A percentile compares a stretch with the other conserved stretches of the same genome.
Conservation (phyloP, 2,329 filamentous ascomycete species). For the Ophiosphaerella narmari region DNA sequence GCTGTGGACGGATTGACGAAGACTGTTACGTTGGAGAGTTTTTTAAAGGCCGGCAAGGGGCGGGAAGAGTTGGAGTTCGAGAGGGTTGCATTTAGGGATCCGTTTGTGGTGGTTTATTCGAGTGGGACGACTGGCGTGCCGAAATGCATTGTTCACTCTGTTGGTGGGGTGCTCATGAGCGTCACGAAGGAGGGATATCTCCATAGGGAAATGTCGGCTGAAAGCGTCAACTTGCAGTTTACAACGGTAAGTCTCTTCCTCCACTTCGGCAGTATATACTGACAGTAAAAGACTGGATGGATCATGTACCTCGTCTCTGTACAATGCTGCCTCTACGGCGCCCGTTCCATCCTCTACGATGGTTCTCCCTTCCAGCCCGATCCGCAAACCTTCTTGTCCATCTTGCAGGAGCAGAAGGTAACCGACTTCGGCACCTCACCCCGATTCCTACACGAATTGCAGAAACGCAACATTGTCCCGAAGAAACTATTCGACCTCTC, state of each 20-base stretch:
- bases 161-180: conserved; percentile 67
- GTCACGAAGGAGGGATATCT: conserved; percentile 64
- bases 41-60: conserved; percentile 47
- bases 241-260: conserved; percentile 51
- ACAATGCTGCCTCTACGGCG: conserved; percentile 63
- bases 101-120: conserved; percentile 76
- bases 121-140: conserved; percentile 82
- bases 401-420: conserved; percentile 66
- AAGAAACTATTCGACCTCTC: conserved; percentile 66
- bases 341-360: conserved; percentile 74
- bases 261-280: not conserved
- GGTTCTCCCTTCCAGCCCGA: conserved; percentile 79
- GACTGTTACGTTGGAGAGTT: conserved; percentile 51
- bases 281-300: conserved; percentile 57
- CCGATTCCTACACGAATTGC: conserved; percentile 74
- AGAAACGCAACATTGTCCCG: conserved; percentile 66
- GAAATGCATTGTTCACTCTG: conserved; percentile 83
- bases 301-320: conserved; percentile 81
- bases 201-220: conserved; percentile 54
- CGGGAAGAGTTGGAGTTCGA: conserved; percentile 57
- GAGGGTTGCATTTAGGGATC: conserved; percentile 71
- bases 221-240: conserved; percentile 60
- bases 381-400: conserved; percentile 63
- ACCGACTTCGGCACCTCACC: conserved; percentile 78
- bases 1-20: conserved; percentile 61